Evolutionary conservation across 164 flowering plant species (phyloP).

Genomic region (Pachysandra terminalis): DNA sequence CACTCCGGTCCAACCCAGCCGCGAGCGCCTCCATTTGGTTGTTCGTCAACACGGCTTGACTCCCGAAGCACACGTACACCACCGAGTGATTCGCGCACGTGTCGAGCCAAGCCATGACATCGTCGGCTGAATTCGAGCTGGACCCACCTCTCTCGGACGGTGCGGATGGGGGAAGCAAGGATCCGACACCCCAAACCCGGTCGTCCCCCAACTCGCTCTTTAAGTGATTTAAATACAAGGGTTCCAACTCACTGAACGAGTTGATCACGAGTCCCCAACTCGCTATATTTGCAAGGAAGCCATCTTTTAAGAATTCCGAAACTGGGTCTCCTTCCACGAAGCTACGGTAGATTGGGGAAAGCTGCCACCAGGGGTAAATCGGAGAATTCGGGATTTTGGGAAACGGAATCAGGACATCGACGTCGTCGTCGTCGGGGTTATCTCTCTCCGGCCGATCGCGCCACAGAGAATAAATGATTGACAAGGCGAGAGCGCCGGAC

Average conservation of each 20-base stretch:
- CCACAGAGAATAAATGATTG: conserved; percentile 12
- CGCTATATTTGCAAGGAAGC: conserved; percentile 15
- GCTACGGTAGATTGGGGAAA: conserved; percentile 10
- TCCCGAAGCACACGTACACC: conserved; percentile 46
- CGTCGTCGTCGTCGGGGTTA: background rate
- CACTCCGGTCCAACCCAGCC: conserved; percentile 1
- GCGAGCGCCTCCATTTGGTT: conserved; percentile 36
- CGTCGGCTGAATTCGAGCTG: background rate
- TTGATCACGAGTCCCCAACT: conserved; percentile 39
- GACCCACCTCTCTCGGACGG: conserved; percentile 2
- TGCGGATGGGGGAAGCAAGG: conserved; percentile 20
- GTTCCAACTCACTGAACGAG: conserved; percentile 26
- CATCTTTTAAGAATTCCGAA: conserved; percentile 10
- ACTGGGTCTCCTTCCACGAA: conserved; percentile 14
- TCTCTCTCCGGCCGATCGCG: background rate
- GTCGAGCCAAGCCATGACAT: conserved; percentile 32
- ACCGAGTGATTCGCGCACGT: conserved; percentile 37
- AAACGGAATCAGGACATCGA: background rate
- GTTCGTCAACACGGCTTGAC: conserved; percentile 27
- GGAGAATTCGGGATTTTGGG: conserved; percentile 26
- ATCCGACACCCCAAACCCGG: conserved; percentile 46
- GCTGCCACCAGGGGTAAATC: conserved; percentile 6
- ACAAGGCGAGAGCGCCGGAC: conserved; percentile 19
- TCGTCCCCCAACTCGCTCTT: conserved; percentile 11
- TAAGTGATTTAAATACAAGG: conserved; percentile 18